These are phyloP conservation scores for Escallonia rubra DNA, from an alignment of 129 eudicot species.

Conservation along the genomic window DNA sequence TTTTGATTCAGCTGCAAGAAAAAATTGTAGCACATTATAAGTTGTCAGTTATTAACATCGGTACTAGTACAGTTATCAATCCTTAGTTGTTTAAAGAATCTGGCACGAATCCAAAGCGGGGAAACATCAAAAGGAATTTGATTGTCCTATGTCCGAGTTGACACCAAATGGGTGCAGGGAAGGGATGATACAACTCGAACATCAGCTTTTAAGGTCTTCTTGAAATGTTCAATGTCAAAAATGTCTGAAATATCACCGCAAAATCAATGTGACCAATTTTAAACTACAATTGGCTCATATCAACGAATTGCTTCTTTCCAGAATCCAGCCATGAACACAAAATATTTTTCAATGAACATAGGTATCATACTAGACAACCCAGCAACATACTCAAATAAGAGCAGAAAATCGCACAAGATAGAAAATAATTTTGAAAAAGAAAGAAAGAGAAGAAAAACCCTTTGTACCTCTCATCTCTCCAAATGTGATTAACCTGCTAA, in stretches of 20 bases:
- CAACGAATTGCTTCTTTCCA: not conserved
- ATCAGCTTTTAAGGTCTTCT: conserved; percentile 66
- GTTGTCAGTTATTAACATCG: not conserved
- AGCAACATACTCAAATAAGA: not conserved
- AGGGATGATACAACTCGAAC: conserved; percentile 76
- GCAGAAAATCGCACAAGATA: too few relatives aligned
- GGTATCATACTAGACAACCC: not conserved
- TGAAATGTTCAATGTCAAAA: conserved; percentile 91
- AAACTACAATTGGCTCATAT: not conserved
- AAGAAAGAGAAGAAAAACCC: conserved; percentile 9
- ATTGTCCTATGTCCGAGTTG: conserved; percentile 80
- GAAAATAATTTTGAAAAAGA: not conserved
- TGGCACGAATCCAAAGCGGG: conserved; percentile 83
- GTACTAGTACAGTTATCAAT: not conserved
- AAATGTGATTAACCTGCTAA: conserved; percentile 90
- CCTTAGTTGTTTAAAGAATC: conserved; percentile 54
- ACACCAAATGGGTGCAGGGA: conserved; percentile 92
- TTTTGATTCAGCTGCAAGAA: conserved; percentile 71
- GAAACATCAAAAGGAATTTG: conserved; percentile 78
- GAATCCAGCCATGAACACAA: not conserved
- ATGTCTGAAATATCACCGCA: conserved; percentile 93
- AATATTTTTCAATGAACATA: too few relatives aligned
- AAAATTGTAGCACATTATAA: too few relatives aligned
- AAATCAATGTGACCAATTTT: not conserved
- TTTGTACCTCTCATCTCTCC: conserved; percentile 86